A percentile compares a stretch with the other conserved stretches of the same genome.
phyloP scores from a whole-genome alignment of 345 rosid species.

The Eutrema heterophyllum region DNA sequence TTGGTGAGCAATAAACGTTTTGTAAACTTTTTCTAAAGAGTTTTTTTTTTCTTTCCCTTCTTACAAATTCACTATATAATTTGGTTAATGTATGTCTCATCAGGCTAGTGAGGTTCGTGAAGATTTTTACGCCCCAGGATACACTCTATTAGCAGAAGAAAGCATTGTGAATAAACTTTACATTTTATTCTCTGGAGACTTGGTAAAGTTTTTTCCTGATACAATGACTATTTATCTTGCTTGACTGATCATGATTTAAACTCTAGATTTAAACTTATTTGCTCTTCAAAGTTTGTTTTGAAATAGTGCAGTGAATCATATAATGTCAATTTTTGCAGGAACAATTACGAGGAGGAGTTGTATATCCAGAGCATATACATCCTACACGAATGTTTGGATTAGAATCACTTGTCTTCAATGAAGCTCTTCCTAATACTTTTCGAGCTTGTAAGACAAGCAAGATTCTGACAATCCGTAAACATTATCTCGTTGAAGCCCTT shows the following conservation, averaged over 20 bases:
- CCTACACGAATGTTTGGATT: not conserved
- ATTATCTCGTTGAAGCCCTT: not conserved
- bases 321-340: not conserved
- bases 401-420: not conserved
- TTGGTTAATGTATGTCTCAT: not conserved
- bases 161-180: not conserved
- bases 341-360: not conserved
- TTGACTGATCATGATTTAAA: not conserved
- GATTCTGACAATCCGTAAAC: not conserved
- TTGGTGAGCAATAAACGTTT: not conserved
- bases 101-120: not conserved
- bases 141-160: not conserved
- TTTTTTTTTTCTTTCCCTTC: not conserved
- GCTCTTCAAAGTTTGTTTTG: too few relatives aligned
- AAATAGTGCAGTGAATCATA: too few relatives aligned
- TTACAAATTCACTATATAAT: not conserved
- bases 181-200: not conserved
- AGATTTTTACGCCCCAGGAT: not conserved
- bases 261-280: too few relatives aligned
- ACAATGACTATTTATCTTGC: too few relatives aligned
- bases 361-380: not conserved
- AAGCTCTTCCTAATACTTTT: not conserved
- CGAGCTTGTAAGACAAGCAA: not conserved
- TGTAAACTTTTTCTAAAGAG: not conserved
- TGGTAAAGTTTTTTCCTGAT: not conserved